A percentile compares a stretch with the other conserved stretches of the same genome.
Conservation (phyloP, 2,329 filamentous ascomycete genomes). For the Calonectria pseudoreteaudii region DNA sequence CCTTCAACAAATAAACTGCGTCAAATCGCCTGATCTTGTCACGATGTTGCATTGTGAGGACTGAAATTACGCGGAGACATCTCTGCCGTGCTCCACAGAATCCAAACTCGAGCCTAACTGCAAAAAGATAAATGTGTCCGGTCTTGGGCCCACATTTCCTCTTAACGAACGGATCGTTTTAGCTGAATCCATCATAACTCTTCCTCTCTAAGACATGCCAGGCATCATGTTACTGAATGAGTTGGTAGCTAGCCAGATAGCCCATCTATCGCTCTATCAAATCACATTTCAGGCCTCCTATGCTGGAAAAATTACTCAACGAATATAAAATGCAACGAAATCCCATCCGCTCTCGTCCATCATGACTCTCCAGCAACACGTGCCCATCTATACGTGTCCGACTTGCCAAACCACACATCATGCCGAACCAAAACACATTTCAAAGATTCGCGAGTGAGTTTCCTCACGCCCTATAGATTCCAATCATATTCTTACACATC, state of each 20-base stretch:
- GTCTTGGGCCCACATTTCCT: not conserved
- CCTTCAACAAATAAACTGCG: not conserved
- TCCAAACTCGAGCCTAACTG: not conserved
- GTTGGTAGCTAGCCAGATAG: too few species aligned
- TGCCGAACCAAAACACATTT: not conserved
- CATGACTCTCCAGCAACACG: not conserved
- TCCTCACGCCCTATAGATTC: too few species aligned
- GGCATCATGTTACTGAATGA: not conserved
- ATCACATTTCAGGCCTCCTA: not conserved
- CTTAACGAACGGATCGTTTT: not conserved
- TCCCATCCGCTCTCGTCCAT: not conserved
- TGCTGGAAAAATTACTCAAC: too few species aligned
- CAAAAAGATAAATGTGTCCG: constrained; percentile 9
- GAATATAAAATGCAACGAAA: not conserved
- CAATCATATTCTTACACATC: not conserved
- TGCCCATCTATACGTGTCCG: not conserved
- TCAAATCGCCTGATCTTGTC: not conserved
- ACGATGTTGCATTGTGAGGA: not conserved
- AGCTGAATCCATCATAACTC: not conserved
- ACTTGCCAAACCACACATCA: not conserved
- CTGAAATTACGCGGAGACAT: not conserved
- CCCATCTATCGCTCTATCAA: not conserved
- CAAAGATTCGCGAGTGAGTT: constrained; percentile 2
- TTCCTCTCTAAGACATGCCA: not conserved
- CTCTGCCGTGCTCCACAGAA: not conserved